Conservation (phyloP, 2,329 filamentous ascomycete genomes). For the Lasiodiplodia gonubiensis region DNA sequence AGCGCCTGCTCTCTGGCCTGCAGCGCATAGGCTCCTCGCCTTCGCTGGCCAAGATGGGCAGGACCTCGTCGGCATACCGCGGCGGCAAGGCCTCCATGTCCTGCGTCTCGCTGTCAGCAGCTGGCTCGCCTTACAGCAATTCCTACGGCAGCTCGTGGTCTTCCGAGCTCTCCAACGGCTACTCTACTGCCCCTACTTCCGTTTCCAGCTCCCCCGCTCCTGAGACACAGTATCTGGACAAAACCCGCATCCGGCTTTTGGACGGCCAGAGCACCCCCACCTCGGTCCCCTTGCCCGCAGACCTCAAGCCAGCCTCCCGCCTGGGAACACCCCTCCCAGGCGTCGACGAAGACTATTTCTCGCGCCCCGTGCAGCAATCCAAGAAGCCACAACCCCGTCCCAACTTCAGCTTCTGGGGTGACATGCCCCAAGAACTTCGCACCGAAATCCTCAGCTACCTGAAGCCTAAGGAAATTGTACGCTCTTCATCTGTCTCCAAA, state of each 20-base stretch:
- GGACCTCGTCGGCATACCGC: constrained; percentile 71
- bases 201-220: constrained; percentile 53
- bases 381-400: constrained; percentile 43
- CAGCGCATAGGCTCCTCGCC: constrained; percentile 84
- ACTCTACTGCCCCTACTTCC: constrained; percentile 63
- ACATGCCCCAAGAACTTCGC: constrained; percentile 82
- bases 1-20: constrained; percentile 73
- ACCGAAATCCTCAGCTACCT: constrained; percentile 79
- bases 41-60: constrained; percentile 68
- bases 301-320: constrained; percentile 59
- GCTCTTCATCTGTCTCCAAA: constrained; percentile 77
- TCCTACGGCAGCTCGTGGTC: constrained; percentile 62
- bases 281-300: constrained; percentile 68
- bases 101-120: constrained; percentile 65
- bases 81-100: constrained; percentile 68
- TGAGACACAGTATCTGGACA: constrained; percentile 56
- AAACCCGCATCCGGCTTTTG: constrained; percentile 62
- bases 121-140: constrained; percentile 56
- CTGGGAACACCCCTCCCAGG: constrained; percentile 40
- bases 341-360: constrained; percentile 55
- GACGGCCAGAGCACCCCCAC: constrained; percentile 55
- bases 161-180: constrained; percentile 62
- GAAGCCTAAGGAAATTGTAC: constrained; percentile 79
- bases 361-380: constrained; percentile 45
- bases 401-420: constrained; percentile 74